These are phyloP conservation scores for Russula dissimulans DNA, from an alignment of 768 basidiomycete species.

Conservation along the genomic window DNA sequence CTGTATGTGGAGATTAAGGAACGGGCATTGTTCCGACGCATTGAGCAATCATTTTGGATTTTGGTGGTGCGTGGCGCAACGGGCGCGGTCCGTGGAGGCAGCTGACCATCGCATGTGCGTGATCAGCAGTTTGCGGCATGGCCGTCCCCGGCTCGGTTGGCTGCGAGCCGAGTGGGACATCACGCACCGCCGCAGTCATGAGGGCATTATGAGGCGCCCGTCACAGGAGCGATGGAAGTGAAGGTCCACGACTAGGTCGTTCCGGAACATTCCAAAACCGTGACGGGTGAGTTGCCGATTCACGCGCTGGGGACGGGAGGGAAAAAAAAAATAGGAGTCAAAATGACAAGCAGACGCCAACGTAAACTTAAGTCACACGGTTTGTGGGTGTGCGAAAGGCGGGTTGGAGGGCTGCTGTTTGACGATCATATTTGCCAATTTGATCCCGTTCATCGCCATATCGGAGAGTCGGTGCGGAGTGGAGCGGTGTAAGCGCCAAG, in stretches of 20 bases:
- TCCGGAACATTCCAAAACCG: neutral
- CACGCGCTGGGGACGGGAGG: neutral
- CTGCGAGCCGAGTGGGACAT: neutral
- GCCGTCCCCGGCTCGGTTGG: neutral
- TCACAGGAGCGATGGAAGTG: neutral
- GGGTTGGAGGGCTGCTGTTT: too few species aligned
- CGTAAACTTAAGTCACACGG: too few species aligned
- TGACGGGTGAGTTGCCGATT: neutral
- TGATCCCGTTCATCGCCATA: too few species aligned
- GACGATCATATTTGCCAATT: too few species aligned
- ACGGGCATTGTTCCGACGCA: too few species aligned
- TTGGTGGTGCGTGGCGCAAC: neutral
- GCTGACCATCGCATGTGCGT: slow-evolving; percentile 1
- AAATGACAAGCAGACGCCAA: neutral
- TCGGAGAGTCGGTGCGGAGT: too few species aligned
- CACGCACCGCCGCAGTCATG: neutral
- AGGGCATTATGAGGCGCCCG: neutral
- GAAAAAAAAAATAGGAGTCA: too few species aligned
- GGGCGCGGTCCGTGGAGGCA: neutral
- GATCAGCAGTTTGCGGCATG: neutral
- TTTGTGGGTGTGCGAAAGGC: too few species aligned
- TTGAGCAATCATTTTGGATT: neutral
- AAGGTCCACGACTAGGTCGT: neutral
- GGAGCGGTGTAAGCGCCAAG: slow-evolving; percentile 4
- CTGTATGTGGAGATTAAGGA: too few species aligned